These are phyloP conservation scores for Hirschioporus abietinus DNA, from an alignment of 768 basidiomycete genomes.

Conservation along the genomic window DNA sequence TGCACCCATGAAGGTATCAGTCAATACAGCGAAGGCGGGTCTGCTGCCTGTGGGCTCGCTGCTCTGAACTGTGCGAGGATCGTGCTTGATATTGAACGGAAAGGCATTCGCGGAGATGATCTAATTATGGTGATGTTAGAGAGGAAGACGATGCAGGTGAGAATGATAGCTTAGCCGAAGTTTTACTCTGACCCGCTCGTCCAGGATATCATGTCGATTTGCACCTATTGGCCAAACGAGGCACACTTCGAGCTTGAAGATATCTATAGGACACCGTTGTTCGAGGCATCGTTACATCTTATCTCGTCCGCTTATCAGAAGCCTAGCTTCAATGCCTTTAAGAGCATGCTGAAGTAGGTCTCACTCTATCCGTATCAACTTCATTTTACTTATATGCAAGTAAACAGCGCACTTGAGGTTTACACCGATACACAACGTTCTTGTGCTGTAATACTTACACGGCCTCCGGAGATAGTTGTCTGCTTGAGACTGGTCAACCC, in stretches of 20 bases:
- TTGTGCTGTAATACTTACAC: slow-evolving; percentile 52
- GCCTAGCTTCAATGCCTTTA: slow-evolving; percentile 35
- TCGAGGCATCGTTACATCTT: slow-evolving; percentile 34
- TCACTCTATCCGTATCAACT: not conserved
- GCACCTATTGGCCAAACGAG: slow-evolving; percentile 47
- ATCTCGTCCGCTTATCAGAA: slow-evolving; percentile 30
- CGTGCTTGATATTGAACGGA: slow-evolving; percentile 34
- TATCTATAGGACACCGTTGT: slow-evolving; percentile 43
- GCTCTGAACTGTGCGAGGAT: slow-evolving; percentile 59
- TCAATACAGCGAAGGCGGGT: slow-evolving; percentile 44
- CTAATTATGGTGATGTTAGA: slow-evolving; percentile 31
- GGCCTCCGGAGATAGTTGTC: slow-evolving; percentile 64
- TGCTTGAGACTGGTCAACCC: slow-evolving; percentile 34
- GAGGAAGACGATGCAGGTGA: slow-evolving; percentile 32
- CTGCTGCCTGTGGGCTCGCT: slow-evolving; percentile 61
- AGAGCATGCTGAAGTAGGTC: slow-evolving; percentile 25
- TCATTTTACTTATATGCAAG: not conserved
- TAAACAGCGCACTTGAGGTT: slow-evolving; percentile 15
- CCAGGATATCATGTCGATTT: slow-evolving; percentile 55
- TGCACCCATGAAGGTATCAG: slow-evolving; percentile 39
- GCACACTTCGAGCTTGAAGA: slow-evolving; percentile 55
- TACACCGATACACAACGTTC: slow-evolving; percentile 13
- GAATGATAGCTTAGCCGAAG: not conserved
- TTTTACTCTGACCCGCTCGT: not conserved
- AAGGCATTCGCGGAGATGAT: slow-evolving; percentile 22